These are phyloP conservation scores for Starmerella etchellsii DNA, from an alignment of 805 yeast species.

Conservation along the genomic window DNA sequence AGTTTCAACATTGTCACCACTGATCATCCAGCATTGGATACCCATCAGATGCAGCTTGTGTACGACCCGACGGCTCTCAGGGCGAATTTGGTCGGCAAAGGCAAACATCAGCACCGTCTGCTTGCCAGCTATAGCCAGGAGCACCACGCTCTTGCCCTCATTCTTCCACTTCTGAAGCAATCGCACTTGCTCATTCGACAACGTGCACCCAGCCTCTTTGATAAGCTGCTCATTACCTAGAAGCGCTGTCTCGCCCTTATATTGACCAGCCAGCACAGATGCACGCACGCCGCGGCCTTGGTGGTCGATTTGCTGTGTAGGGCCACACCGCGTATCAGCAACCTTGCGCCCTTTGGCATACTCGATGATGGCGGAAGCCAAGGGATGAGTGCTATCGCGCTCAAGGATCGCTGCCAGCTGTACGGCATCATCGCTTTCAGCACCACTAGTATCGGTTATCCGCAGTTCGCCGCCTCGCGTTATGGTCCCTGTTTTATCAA, in stretches of 20 bases:
- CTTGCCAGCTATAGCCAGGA: constrained; percentile 34
- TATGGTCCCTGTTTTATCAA: constrained; percentile 69
- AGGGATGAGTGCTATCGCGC: constrained; percentile 52
- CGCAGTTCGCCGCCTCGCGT: constrained; percentile 49
- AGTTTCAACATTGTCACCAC: constrained; percentile 59
- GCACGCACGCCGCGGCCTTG: constrained; percentile 20
- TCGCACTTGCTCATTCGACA: constrained; percentile 26
- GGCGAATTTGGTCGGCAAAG: constrained; percentile 41
- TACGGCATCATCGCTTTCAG: constrained; percentile 24
- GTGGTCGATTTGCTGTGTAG: constrained; percentile 11
- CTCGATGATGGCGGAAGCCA: constrained; percentile 44
- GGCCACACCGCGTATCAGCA: constrained; percentile 11
- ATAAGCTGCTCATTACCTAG: constrained; percentile 52
- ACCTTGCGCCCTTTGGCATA: constrained; percentile 25
- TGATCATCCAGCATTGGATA: constrained; percentile 59
- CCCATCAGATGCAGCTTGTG: constrained; percentile 30
- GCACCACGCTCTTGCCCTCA: constrained; percentile 50
- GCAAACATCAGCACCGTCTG: constrained; percentile 33
- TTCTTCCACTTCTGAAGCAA: constrained; percentile 42
- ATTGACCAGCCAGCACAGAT: constrained; percentile 11
- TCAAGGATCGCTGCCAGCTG: constrained; percentile 40
- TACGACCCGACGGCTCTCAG: constrained; percentile 45
- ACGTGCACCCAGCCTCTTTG: constrained; percentile 33
- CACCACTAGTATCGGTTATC: constrained; percentile 37
- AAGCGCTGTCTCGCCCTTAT: constrained; percentile 20